Percentiles rank a stretch among this genome's conserved stretches.
phyloP scores from a whole-genome alignment of 2,329 filamentous ascomycete species.

The Cylindrodendrum hubeiense region DNA sequence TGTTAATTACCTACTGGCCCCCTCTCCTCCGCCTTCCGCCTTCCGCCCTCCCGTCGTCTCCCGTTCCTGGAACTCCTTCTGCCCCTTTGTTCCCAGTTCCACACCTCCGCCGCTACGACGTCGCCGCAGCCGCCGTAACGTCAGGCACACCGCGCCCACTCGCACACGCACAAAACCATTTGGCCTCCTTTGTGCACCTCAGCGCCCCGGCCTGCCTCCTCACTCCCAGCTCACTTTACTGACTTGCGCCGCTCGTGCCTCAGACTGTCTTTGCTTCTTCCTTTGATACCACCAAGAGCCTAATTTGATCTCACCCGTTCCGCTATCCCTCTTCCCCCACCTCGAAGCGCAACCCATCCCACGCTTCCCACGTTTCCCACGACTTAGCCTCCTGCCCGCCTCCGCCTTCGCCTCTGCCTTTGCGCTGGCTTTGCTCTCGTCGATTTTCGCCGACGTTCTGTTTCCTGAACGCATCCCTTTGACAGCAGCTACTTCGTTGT shows the following conservation, averaged over 20 bases:
- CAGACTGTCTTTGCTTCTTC: constrained; percentile 16
- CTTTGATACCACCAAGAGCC: constrained; percentile 25
- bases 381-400: constrained; percentile 14
- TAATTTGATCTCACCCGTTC: constrained; percentile 23
- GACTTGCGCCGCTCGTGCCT: constrained; percentile 14
- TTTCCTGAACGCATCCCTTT: neutral
- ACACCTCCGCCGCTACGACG: constrained; percentile 38
- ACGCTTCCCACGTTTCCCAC: constrained; percentile 13
- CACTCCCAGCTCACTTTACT: constrained; percentile 6
- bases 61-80: constrained; percentile 37
- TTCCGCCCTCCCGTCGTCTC: constrained; percentile 42
- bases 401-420: constrained; percentile 5
- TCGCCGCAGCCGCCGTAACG: constrained; percentile 37
- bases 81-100: constrained; percentile 39
- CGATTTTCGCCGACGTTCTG: neutral
- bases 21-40: constrained; percentile 35
- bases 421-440: neutral
- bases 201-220: constrained; percentile 11
- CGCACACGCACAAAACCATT: constrained; percentile 19
- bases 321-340: constrained; percentile 21
- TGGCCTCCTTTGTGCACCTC: constrained; percentile 9
- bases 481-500: neutral
- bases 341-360: constrained; percentile 18
- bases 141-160: constrained; percentile 18
- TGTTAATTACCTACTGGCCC: constrained; percentile 17